Evolutionary conservation across 257 asterid genomes (phyloP), one percentile per base, ranked within the genome.

Genomic region (Petrea volubilis): DNA sequence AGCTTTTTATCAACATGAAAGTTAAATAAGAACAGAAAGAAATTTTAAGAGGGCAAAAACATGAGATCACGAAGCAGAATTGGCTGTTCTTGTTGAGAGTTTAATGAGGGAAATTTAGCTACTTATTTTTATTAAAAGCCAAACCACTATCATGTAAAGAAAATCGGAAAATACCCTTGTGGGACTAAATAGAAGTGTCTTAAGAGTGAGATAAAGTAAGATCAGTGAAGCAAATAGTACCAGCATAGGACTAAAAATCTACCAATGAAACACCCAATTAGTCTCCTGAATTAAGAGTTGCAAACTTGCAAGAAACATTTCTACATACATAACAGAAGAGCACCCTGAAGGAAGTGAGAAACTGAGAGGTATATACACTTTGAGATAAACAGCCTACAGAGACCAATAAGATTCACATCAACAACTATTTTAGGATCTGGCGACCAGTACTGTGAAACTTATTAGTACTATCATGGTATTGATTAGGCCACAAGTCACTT

Each of bases 301-400:
- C 75, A 59, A 69, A 70, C 68, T 43, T 33, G 51, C 18, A 59
- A 70, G 50, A 44, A 46, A 47, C 47, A 59, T 60, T 8, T 59
- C 60, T 18, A 33, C 60, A 44, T 28, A 59, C 34, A 41, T 47
- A 67, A 62, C 56, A 62, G 17, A 43, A 9, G 18, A 65, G 60
- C 21, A 12, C 31, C 28, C 40, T 34, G 41, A 28, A 62, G 40
- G 23, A 66, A 40, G 57, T 60, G 61, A 27, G 50, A 58, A 1
- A 2, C 47, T 60, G 61, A 27, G 50, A 58, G 3, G 3, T 21
- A 18, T 15, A 31, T 41, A 31, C 29, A 24, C 17, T 52, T 25
- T 13, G 46, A 23, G 11, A 29, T 33, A 23, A 2, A 11, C 29
- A 21, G 14, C 34, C 49, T 29, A 40, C 41, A 59, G 38, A 21